Percentiles rank a stretch among this genome's conserved stretches.
These are phyloP conservation scores for Lanmaoa pseudosensibilis DNA, from an alignment of 768 basidiomycete genomes.

Conservation along the genomic window DNA sequence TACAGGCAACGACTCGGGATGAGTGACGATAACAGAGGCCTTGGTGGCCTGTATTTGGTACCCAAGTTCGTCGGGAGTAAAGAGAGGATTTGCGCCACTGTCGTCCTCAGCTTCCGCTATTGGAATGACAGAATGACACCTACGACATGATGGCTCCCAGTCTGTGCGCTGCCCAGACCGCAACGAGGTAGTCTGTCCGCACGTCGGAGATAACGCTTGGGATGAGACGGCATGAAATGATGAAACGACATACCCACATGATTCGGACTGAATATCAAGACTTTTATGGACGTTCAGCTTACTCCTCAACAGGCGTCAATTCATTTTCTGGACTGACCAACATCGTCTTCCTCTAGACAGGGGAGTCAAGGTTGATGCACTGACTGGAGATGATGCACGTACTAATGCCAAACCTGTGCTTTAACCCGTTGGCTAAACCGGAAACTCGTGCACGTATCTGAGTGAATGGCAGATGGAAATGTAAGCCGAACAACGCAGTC, in stretches of 20 bases:
- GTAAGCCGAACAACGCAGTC: neutral
- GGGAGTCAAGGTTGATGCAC: neutral
- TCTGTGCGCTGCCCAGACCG: slow-evolving; percentile 55
- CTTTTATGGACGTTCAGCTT: slow-evolving; percentile 35
- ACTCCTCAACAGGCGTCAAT: neutral
- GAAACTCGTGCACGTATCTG: slow-evolving; percentile 38
- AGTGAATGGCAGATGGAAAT: neutral
- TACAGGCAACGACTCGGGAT: slow-evolving; percentile 43
- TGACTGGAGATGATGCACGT: slow-evolving; percentile 8
- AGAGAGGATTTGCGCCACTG: slow-evolving; percentile 64
- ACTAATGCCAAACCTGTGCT: slow-evolving; percentile 36
- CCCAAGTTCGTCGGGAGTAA: slow-evolving; percentile 54
- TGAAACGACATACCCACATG: slow-evolving; percentile 49
- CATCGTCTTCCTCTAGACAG: slow-evolving; percentile 37
- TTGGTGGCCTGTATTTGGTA: slow-evolving; percentile 54
- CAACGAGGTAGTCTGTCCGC: slow-evolving; percentile 51
- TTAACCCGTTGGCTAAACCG: slow-evolving; percentile 41
- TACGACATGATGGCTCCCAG: slow-evolving; percentile 60
- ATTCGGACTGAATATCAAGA: slow-evolving; percentile 65
- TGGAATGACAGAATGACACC: slow-evolving; percentile 23
- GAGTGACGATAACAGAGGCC: slow-evolving; percentile 48
- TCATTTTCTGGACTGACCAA: slow-evolving; percentile 31
- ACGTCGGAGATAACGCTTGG: neutral
- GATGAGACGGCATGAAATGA: neutral
- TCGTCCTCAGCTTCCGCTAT: neutral